Conservation (phyloP, 208 protist genomes). For the Trypanosoma congolense region DNA sequence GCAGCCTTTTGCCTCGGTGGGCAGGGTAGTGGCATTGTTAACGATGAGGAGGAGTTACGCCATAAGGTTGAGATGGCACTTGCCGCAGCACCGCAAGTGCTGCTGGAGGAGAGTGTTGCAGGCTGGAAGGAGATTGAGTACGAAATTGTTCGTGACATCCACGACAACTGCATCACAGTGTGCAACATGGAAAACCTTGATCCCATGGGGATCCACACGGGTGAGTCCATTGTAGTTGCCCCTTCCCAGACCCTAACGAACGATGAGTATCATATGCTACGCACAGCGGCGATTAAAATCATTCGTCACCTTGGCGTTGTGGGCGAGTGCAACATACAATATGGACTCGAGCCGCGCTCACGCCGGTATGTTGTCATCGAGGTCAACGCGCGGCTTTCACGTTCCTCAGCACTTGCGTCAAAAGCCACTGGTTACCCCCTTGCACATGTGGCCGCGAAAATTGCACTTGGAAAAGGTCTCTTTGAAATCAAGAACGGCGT, state of each 20-base stretch:
- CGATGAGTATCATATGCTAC: constrained; percentile 97
- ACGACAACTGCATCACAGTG: constrained; percentile 99
- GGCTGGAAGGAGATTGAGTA: constrained; percentile 99
- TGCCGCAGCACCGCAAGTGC: constrained; percentile 90
- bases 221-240: constrained; percentile 98
- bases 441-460: constrained; percentile 97
- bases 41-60: constrained; percentile 76
- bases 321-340: constrained; percentile 99
- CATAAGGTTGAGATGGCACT: constrained; percentile 85
- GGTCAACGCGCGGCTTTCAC: constrained; percentile 97
- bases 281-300: constrained; percentile 91
- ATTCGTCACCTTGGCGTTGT: constrained; percentile 96
- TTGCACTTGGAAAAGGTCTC: constrained; percentile 94
- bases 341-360: constrained; percentile 95
- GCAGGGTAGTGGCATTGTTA: constrained; percentile 96
- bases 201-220: constrained; percentile 97
- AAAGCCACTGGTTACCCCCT: constrained; percentile 99
- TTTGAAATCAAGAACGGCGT: constrained; percentile 91
- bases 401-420: constrained; percentile 94
- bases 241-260: constrained; percentile 97
- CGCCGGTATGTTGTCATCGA: constrained; percentile 98
- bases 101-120: constrained; percentile 96
- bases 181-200: constrained; percentile 99
- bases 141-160: constrained; percentile 96
- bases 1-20: constrained; percentile 98